Percentiles rank a stretch among this genome's conserved stretches.
These are phyloP conservation scores for Tolypocladium pustulatum DNA, from an alignment of 2,329 filamentous ascomycete genomes.

Conservation along the genomic window DNA sequence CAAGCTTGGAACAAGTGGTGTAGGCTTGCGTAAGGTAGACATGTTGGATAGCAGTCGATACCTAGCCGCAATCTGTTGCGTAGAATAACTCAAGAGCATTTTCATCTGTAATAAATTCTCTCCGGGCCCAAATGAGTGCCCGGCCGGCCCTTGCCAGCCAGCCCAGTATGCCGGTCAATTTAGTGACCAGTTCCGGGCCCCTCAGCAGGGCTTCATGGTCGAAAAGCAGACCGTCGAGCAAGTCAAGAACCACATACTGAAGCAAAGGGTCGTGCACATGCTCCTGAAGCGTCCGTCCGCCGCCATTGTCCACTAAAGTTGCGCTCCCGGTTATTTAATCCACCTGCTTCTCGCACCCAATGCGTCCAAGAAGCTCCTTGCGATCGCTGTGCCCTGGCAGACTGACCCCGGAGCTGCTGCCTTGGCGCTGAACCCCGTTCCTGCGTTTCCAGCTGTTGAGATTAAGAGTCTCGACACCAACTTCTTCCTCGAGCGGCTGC, in stretches of 20 bases:
- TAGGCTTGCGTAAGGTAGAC: background rate
- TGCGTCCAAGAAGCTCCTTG: constrained; percentile 72
- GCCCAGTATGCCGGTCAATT: background rate
- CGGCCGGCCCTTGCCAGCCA: background rate
- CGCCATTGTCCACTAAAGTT: background rate
- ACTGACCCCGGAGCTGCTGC: constrained; percentile 48
- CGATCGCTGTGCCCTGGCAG: constrained; percentile 62
- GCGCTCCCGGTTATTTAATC: constrained; percentile 27
- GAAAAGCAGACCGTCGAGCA: no score
- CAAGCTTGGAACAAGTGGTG: background rate
- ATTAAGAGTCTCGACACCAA: constrained; percentile 62
- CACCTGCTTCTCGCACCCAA: constrained; percentile 71
- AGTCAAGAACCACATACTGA: background rate
- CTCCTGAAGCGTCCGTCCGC: background rate
- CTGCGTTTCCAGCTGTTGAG: constrained; percentile 53
- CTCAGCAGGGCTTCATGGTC: background rate
- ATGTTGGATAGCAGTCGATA: background rate
- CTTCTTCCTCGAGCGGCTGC: constrained; percentile 58
- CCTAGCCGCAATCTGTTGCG: background rate
- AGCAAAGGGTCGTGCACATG: constrained; percentile 3
- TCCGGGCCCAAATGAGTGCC: background rate
- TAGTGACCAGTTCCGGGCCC: background rate
- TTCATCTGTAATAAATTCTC: background rate
- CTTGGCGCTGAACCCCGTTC: constrained; percentile 41
- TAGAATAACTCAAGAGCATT: no score